phyloP scores from a whole-genome alignment of 2,329 filamentous ascomycete species.

The Xenosphaeropsis pyriputrescens region DNA sequence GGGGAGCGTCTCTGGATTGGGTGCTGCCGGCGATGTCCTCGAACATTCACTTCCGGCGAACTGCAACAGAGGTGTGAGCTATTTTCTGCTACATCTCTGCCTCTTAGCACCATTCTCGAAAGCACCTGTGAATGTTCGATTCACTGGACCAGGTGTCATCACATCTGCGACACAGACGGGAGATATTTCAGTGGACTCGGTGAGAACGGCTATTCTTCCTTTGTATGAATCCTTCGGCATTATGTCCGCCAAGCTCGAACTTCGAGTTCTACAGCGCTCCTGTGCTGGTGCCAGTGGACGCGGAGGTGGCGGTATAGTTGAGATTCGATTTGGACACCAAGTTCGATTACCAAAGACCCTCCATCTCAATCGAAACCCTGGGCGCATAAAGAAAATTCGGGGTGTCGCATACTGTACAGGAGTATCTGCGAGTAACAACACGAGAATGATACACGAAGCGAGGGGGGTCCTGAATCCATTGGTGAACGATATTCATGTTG shows the following conservation, averaged over 20 bases:
- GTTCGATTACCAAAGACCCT: constrained; percentile 87
- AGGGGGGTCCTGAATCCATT: constrained; percentile 77
- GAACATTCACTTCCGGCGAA: constrained; percentile 66
- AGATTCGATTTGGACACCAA: constrained; percentile 85
- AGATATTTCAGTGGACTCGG: constrained; percentile 83
- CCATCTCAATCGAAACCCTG: constrained; percentile 69
- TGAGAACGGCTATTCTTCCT: constrained; percentile 83
- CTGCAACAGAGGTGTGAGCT: constrained; percentile 71
- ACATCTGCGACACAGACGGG: constrained; percentile 72
- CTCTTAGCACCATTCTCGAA: constrained; percentile 90
- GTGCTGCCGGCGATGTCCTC: constrained; percentile 57
- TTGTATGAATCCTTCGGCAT: constrained; percentile 88
- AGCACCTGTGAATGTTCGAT: constrained; percentile 74
- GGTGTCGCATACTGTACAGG: constrained; percentile 91
- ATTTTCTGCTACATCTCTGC: constrained; percentile 82
- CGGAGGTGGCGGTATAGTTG: constrained; percentile 83
- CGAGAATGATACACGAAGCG: constrained; percentile 84
- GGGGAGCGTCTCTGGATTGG: constrained; percentile 63
- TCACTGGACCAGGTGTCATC: constrained; percentile 84
- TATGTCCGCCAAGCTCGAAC: constrained; percentile 61
- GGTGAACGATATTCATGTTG: constrained; percentile 81
- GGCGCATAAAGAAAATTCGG: constrained; percentile 73
- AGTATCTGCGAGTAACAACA: constrained; percentile 85
- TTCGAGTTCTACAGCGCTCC: constrained; percentile 67
- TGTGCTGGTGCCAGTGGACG: constrained; percentile 61